phyloP scores from a whole-genome alignment of 2,329 filamentous ascomycete species.

The Fusarium sp. region DNA sequence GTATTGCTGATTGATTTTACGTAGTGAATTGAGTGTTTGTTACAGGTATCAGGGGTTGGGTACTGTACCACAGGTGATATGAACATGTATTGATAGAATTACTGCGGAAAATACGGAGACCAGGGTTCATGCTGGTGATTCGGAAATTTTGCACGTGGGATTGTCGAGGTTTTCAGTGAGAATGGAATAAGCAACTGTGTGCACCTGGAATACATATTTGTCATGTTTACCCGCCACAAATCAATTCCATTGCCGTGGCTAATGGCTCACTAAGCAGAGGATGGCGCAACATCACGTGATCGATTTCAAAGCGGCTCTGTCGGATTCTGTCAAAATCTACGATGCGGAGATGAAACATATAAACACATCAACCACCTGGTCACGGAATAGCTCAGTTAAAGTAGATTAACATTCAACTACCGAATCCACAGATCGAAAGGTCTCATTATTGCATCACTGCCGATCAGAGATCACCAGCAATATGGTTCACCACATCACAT shows the following conservation, averaged over 20 bases:
- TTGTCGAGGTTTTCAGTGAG: too few relatives aligned
- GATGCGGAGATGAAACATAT: conserved; percentile 21
- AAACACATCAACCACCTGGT: conserved; percentile 1
- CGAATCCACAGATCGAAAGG: neutral
- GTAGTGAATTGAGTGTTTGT: conserved; percentile 4
- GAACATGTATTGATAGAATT: neutral
- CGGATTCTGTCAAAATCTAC: conserved; percentile 42
- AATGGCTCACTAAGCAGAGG: too few relatives aligned
- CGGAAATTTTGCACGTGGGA: neutral
- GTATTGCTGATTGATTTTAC: conserved; percentile 17
- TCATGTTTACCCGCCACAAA: conserved; percentile 1
- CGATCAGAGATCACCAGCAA: conserved; percentile 22
- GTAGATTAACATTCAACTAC: neutral
- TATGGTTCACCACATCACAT: conserved; percentile 51
- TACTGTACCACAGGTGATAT: neutral
- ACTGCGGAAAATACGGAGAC: neutral
- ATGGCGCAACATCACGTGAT: conserved; percentile 40
- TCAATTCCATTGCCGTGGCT: conserved; percentile 7
- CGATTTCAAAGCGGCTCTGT: conserved; percentile 43
- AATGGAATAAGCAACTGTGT: too few relatives aligned
- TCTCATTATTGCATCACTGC: neutral
- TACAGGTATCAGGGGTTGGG: conserved; percentile 17
- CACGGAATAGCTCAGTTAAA: neutral
- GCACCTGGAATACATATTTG: neutral
- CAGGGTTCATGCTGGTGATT: neutral